These are phyloP conservation scores for Eruca vesicaria DNA, from an alignment of 441 rosid genomes.

Conservation along the genomic window DNA sequence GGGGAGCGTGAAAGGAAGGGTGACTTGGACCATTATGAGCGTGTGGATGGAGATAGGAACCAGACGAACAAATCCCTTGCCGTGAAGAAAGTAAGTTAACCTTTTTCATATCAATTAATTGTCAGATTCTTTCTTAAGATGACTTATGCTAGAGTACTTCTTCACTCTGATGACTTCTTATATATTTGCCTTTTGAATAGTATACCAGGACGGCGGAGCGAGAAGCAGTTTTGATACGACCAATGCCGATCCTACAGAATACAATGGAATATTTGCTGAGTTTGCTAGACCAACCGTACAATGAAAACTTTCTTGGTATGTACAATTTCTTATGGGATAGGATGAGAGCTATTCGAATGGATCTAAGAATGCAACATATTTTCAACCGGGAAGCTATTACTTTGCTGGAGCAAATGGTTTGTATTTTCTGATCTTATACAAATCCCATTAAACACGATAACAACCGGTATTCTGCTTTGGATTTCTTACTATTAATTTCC, in stretches of 20 bases:
- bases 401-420: conserved; percentile 97
- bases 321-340: conserved; percentile 99
- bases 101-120: conserved; percentile 2
- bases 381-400: conserved; percentile 78
- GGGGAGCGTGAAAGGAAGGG: conserved; percentile 98
- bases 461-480: background rate
- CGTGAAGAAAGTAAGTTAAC: conserved; percentile 58
- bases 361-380: conserved; percentile 96
- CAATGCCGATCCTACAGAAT: conserved; percentile 83
- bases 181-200: conserved; percentile 42
- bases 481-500: conserved; percentile 27
- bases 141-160: conserved; percentile 3
- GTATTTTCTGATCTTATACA: conserved; percentile 31
- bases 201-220: conserved; percentile 95
- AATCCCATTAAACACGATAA: background rate
- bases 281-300: conserved; percentile 85
- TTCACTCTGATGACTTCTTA: conserved; percentile 32
- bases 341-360: conserved; percentile 98
- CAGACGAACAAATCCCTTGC: conserved; percentile 85
- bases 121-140: conserved; percentile 19
- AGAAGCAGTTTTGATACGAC: conserved; percentile 87
- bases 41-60: conserved; percentile 93
- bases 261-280: conserved; percentile 78
- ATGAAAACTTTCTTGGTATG: conserved; percentile 75
- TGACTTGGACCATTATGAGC: conserved; percentile 94